Conservation (phyloP, 2,329 filamentous ascomycete genomes). For the Colletotrichum lini region DNA sequence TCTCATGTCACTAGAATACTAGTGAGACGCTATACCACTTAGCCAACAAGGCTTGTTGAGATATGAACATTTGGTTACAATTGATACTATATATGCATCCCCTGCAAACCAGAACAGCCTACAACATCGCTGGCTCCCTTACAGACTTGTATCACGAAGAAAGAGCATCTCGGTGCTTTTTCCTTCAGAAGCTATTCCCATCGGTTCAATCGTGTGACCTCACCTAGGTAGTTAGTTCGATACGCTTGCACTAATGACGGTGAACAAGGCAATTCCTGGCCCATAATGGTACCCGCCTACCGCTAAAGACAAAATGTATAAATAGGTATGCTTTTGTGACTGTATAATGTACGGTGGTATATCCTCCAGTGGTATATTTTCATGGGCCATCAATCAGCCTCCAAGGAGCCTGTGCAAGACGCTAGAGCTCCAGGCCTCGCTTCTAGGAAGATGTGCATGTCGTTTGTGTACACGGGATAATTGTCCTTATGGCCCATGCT, state of each 20-base stretch:
- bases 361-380: conserved; percentile 15
- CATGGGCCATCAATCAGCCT: background rate
- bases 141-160: no score
- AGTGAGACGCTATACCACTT: conserved; percentile 45
- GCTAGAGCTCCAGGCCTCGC: conserved; percentile 36
- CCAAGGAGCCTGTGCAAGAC: conserved; percentile 17
- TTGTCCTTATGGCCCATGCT: background rate
- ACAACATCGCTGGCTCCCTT: no score
- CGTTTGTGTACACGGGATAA: background rate
- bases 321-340: conserved; percentile 2
- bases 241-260: background rate
- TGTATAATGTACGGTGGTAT: conserved; percentile 38
- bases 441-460: conserved; percentile 8
- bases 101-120: no score
- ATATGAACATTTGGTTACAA: no score
- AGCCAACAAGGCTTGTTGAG: conserved; percentile 43
- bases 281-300: conserved; percentile 3
- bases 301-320: background rate
- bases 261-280: background rate
- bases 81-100: no score
- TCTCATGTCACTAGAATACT: conserved; percentile 38
- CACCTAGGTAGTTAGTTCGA: background rate
- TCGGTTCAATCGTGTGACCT: background rate
- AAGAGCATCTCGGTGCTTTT: no score
- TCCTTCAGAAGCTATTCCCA: no score